Evolutionary conservation across 352 stramenopile species (phyloP).

Genomic region (Globisporangium okanoganense): DNA sequence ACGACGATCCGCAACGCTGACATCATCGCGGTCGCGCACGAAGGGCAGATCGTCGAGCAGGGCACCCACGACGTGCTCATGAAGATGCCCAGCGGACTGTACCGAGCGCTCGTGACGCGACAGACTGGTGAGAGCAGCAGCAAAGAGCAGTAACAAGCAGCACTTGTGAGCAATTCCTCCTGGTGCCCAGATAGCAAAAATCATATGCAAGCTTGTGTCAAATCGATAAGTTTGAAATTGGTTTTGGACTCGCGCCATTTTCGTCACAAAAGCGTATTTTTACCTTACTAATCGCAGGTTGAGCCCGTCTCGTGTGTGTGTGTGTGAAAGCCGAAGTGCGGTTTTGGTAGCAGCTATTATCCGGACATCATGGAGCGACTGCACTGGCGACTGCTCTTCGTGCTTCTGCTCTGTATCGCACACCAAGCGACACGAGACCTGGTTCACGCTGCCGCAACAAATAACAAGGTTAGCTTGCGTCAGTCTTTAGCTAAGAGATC

Average conservation of each 20-base stretch:
- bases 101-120: slow-evolving; percentile 22
- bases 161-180: no score
- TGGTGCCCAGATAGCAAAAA: no score
- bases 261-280: background rate
- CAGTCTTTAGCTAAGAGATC: background rate
- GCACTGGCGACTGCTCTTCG: background rate
- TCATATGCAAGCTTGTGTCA: background rate
- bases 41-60: slow-evolving; percentile 72
- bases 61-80: slow-evolving; percentile 73
- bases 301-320: background rate
- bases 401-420: background rate
- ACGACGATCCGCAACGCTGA: slow-evolving; percentile 84
- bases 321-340: no score
- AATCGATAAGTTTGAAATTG: background rate
- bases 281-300: background rate
- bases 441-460: background rate
- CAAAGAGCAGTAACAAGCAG: background rate
- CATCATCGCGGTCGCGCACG: slow-evolving; percentile 81
- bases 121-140: slow-evolving; percentile 2
- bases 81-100: slow-evolving; percentile 20
- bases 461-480: slow-evolving; percentile 2
- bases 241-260: background rate
- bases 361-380: background rate
- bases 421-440: background rate
- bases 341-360: no score